Base-by-base conservation (phyloP, 345 rosid species). In the Eucalyptus viminalis region DNA sequence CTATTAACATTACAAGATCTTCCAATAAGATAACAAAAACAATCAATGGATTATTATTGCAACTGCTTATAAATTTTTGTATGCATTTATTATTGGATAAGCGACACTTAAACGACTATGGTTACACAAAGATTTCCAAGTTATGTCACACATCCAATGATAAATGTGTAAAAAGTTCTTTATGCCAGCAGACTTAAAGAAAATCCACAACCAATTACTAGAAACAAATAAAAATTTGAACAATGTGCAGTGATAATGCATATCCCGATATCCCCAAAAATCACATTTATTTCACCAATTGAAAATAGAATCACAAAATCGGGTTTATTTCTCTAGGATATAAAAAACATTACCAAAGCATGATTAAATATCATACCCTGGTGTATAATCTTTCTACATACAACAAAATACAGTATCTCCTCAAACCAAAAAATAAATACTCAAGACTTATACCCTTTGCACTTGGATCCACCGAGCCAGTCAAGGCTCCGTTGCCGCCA, bases 401-500 rank as follows among this genome's bases (percentile, higher is more conserved):
- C 34, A 27, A 34, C 44, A 17, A 17, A 31, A 34, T 9, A 69
- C 44, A 17, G 19, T 34, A 69, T 34, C 37, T 17, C 37, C 44
- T 69, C 44, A 34, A 67, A 69, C 43, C 44, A 40, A 34, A 69
- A 69, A 69, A 69, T 34, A 34, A 69, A 34, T 40, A n/a, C 62
- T 86, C 24, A n/a, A 44, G 19, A 12, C 11, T 0, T 7, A n/a
- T 16, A 12, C 44, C 37, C 53, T 50, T 27, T 25, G 34, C 56
- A 34, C 60, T 49, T 34, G 24, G 67, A 54, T 15, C 51, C 88
- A n/a, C 88, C 88, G 45, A 17, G 88, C 88, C 88, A 9, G 80
- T 86, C 54, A 72, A 47, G 19, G 54, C 86, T 53, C 25, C 47
- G 7, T 51, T 89, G 90, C 86, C 90, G 76, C 90, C 87, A 87